These are phyloP conservation scores for Metrosideros polymorpha DNA, from an alignment of 441 rosid species.

Conservation along the genomic window DNA sequence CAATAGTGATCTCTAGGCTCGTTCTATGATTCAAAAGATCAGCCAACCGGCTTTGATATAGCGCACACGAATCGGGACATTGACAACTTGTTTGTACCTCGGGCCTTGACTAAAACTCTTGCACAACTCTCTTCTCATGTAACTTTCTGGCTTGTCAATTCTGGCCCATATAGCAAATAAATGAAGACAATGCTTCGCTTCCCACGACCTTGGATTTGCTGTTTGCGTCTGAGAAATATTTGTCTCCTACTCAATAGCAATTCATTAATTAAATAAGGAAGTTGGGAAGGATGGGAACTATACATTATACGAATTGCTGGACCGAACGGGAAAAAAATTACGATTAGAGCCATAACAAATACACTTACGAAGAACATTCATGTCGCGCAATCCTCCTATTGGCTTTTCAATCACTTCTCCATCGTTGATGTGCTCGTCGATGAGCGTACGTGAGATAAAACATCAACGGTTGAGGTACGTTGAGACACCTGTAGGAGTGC, in stretches of 20 bases:
- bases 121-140: background rate
- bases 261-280: background rate
- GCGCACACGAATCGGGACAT: background rate
- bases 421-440: accelerated
- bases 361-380: background rate
- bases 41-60: too few species aligned
- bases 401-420: background rate
- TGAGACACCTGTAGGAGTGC: background rate
- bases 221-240: background rate
- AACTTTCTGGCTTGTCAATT: background rate
- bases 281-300: background rate
- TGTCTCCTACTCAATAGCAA: background rate
- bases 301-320: background rate
- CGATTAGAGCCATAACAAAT: background rate
- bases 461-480: background rate
- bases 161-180: background rate
- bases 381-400: accelerated
- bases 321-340: background rate
- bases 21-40: background rate
- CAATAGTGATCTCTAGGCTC: background rate
- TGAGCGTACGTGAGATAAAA: background rate
- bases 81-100: background rate
- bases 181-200: background rate
- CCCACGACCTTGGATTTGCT: background rate
- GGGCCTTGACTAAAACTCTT: background rate